These are phyloP conservation scores for Curvularia sp. DNA, from an alignment of 2,329 filamentous ascomycete genomes.

Conservation along the genomic window DNA sequence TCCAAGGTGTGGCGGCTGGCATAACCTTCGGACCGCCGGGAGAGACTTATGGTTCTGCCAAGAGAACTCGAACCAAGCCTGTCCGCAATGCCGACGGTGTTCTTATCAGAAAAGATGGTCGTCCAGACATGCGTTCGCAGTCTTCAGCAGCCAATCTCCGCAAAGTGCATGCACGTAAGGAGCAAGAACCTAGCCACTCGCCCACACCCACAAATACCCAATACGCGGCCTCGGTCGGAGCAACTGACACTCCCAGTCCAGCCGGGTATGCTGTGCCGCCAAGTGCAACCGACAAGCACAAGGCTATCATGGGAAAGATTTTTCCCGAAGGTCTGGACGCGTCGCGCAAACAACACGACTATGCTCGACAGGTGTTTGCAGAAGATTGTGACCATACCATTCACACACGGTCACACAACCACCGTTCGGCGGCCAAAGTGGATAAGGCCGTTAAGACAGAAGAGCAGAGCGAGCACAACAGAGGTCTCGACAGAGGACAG, in stretches of 20 bases:
- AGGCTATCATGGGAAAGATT: conserved; percentile 47
- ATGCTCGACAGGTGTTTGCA: conserved; percentile 44
- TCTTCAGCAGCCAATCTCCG: conserved; percentile 60
- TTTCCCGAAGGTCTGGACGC: conserved; percentile 49
- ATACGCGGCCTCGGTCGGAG: conserved; percentile 19
- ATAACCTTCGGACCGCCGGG: conserved; percentile 32
- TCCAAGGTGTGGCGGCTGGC: conserved; percentile 36
- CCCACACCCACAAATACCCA: conserved; percentile 36
- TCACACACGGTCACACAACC: conserved; percentile 28
- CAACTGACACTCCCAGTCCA: conserved; percentile 43
- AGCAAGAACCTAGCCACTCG: conserved; percentile 40
- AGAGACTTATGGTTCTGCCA: conserved; percentile 52
- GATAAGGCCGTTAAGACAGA: conserved; percentile 33
- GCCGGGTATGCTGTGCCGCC: conserved; percentile 17
- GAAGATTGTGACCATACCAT: conserved; percentile 37
- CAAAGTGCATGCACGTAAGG: conserved; percentile 60
- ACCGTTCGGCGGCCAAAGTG: conserved; percentile 15
- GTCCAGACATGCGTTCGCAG: conserved; percentile 61
- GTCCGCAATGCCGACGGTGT: conserved; percentile 59
- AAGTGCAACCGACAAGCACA: conserved; percentile 38
- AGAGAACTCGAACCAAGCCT: conserved; percentile 60
- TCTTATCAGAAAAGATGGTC: conserved; percentile 60
- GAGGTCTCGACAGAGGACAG: conserved; percentile 20
- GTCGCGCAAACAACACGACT: conserved; percentile 43
- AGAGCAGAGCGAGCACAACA: conserved; percentile 28